Evolutionary conservation across 345 rosid species (phyloP).

Genomic region (Schrenkiella parvula): DNA sequence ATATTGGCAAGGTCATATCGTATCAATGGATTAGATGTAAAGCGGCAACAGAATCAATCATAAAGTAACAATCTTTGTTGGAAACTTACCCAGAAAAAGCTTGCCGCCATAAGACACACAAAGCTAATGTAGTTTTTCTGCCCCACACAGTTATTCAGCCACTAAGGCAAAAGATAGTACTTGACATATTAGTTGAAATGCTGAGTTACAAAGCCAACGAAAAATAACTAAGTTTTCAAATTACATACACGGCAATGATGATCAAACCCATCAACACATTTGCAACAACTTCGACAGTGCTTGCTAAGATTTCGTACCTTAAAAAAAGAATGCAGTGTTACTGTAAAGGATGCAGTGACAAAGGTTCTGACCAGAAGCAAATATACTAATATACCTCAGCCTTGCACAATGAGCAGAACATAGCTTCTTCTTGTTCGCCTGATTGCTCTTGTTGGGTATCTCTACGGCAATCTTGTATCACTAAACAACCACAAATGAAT

Average conservation of each 20-base stretch:
- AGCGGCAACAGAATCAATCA: background rate
- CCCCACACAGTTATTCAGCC: conserved; percentile 96
- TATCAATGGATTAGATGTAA: background rate
- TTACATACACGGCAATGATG: conserved; percentile 89
- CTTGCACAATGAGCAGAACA: conserved; percentile 90
- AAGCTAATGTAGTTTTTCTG: conserved; percentile 83
- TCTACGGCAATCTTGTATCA: conserved; percentile 63
- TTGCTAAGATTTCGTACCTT: conserved; percentile 93
- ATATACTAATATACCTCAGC: conserved; percentile 54
- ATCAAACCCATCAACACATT: conserved; percentile 96
- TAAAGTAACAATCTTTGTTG: background rate
- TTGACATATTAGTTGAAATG: background rate
- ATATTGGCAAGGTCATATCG: background rate
- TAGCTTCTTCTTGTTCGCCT: conserved; percentile 59
- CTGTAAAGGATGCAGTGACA: background rate
- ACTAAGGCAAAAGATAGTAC: conserved; percentile 45
- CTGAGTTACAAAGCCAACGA: background rate
- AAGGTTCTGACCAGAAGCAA: background rate
- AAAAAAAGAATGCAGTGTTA: background rate
- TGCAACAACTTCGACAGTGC: conserved; percentile 94
- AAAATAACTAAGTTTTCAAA: background rate
- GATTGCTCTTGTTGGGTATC: conserved; percentile 48
- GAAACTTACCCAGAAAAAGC: conserved; percentile 80
- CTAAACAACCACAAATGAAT: conserved; percentile 61
- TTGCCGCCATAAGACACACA: conserved; percentile 82